Percentiles rank a stretch among this genome's conserved stretches.
These are phyloP conservation scores for Botrytis fragariae DNA, from an alignment of 2,329 filamentous ascomycete genomes.

Conservation along the genomic window DNA sequence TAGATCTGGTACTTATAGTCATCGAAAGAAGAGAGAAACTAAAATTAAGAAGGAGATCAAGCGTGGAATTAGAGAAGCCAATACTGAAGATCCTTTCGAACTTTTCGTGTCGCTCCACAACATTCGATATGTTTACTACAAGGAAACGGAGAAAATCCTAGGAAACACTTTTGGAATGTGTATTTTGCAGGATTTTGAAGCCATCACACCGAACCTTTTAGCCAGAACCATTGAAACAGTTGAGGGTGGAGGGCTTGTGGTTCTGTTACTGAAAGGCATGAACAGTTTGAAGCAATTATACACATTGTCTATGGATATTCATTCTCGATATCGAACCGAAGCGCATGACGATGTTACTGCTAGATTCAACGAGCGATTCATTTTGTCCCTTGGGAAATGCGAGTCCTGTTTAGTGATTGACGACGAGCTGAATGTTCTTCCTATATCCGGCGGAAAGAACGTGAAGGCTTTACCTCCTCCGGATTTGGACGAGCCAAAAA, in stretches of 20 bases:
- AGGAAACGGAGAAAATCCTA: conserved; percentile 97
- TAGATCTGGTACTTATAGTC: conserved; percentile 49
- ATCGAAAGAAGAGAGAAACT: conserved; percentile 95
- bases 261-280: conserved; percentile 93
- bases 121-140: conserved; percentile 99
- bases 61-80: conserved; percentile 86
- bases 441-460: conserved; percentile 91
- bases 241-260: conserved; percentile 88
- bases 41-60: conserved; percentile 99
- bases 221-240: conserved; percentile 96
- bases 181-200: conserved; percentile 97
- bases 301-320: conserved; percentile 95
- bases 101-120: conserved; percentile 94
- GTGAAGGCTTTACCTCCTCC: conserved; percentile 79
- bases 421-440: conserved; percentile 94
- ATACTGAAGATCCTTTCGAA: conserved; percentile 93
- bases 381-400: conserved; percentile 92
- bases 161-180: conserved; percentile 99
- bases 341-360: conserved; percentile 93
- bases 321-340: conserved; percentile 93
- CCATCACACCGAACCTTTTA: conserved; percentile 92
- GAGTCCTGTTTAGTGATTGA: conserved; percentile 93
- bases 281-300: conserved; percentile 96
- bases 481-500: conserved; percentile 70
- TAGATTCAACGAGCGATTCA: conserved; percentile 96